phyloP scores from a whole-genome alignment of 2,329 filamentous ascomycete species.

The Sordariomycetes sp. region DNA sequence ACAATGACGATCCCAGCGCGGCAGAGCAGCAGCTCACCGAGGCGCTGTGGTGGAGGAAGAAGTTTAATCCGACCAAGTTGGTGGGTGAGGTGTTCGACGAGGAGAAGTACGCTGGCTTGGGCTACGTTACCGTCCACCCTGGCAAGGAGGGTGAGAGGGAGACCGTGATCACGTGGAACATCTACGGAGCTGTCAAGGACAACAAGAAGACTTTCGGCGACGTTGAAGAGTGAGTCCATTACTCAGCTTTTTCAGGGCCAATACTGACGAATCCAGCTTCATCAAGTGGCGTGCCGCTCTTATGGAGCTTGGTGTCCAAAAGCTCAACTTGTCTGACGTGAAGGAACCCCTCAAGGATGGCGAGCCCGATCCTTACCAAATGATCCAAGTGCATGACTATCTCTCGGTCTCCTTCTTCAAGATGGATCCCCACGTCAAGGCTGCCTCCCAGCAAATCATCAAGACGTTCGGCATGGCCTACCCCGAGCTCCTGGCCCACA shows the following conservation, averaged over 20 bases:
- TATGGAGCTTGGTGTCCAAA: slow-evolving; percentile 77
- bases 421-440: slow-evolving; percentile 66
- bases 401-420: slow-evolving; percentile 78
- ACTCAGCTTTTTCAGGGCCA: slow-evolving; percentile 1
- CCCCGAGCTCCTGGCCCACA: slow-evolving; percentile 74
- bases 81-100: slow-evolving; percentile 55
- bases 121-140: slow-evolving; percentile 74
- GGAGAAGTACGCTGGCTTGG: slow-evolving; percentile 66
- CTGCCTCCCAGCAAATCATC: slow-evolving; percentile 73
- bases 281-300: slow-evolving; percentile 82
- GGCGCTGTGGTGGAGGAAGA: slow-evolving; percentile 76
- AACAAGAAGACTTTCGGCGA: slow-evolving; percentile 78
- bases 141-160: slow-evolving; percentile 46
- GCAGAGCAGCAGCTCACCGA: slow-evolving; percentile 70
- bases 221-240: slow-evolving; percentile 58
- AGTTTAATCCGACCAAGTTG: slow-evolving; percentile 61
- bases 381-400: slow-evolving; percentile 92
- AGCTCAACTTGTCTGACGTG: slow-evolving; percentile 61
- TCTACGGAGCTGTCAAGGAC: slow-evolving; percentile 82
- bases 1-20: slow-evolving; percentile 63
- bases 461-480: slow-evolving; percentile 73
- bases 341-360: slow-evolving; percentile 64
- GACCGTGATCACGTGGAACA: slow-evolving; percentile 77
- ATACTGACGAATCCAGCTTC: slow-evolving; percentile 47
- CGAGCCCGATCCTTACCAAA: slow-evolving; percentile 76